Conservation (phyloP, 2,329 filamentous ascomycete species). For the Fusarium citri region DNA sequence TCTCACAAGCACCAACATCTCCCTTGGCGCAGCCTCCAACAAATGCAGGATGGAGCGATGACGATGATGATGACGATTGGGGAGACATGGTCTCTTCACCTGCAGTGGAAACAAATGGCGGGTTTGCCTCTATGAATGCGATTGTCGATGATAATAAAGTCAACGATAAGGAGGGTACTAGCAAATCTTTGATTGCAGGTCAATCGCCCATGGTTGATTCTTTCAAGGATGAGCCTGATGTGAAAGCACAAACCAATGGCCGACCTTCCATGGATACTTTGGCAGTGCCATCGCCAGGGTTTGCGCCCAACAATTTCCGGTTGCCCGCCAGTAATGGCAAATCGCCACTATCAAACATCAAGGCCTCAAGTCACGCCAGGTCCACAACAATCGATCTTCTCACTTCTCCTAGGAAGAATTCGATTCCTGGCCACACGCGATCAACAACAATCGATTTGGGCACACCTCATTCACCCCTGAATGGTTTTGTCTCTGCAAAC, state of each 20-base stretch:
- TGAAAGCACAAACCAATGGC: not conserved
- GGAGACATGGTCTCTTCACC: constrained; percentile 67
- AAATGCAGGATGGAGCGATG: constrained; percentile 32
- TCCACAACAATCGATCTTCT: constrained; percentile 34
- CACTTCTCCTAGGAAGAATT: constrained; percentile 13
- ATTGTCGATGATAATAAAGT: constrained; percentile 4
- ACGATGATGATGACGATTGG: constrained; percentile 67
- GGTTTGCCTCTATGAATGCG: constrained; percentile 35
- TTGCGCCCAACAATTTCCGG: constrained; percentile 6
- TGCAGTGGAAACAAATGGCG: constrained; percentile 30
- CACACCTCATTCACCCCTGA: constrained; percentile 22
- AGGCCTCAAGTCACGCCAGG: constrained; percentile 27
- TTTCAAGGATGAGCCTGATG: not conserved
- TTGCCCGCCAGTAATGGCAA: not conserved
- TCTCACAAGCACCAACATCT: constrained; percentile 36
- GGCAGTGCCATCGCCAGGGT: not conserved
- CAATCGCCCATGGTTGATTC: constrained; percentile 19
- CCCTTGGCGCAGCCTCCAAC: constrained; percentile 40
- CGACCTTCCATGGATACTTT: constrained; percentile 28
- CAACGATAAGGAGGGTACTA: constrained; percentile 1
- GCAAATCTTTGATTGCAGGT: constrained; percentile 22
- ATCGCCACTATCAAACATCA: not conserved
- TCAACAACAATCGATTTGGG: constrained; percentile 35
- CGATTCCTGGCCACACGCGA: constrained; percentile 24
- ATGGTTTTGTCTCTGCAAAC: constrained; percentile 21